Conservation (phyloP, 345 rosid genomes). For the Syzygium grande region DNA sequence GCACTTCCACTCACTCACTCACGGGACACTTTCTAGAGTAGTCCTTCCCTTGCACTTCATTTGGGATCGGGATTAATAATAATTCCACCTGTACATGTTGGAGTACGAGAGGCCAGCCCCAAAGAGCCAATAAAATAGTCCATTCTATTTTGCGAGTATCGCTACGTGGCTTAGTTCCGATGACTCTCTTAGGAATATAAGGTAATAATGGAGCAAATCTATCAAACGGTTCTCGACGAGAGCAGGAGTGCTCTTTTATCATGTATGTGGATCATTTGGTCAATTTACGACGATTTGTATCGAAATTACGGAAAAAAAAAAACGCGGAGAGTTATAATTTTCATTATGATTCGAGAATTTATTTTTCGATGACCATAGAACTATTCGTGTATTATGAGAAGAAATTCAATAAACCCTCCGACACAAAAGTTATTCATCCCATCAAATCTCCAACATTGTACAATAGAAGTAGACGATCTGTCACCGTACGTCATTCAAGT, state of each 20-base stretch:
- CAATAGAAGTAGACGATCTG: no score
- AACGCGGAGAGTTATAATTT: background rate
- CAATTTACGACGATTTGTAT: background rate
- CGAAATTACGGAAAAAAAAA: background rate
- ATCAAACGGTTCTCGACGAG: background rate
- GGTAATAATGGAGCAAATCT: background rate
- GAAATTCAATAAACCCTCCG: background rate
- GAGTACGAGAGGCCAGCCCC: background rate
- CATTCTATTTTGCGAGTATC: background rate
- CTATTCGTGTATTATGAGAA: background rate
- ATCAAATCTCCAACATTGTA: background rate
- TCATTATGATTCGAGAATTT: background rate
- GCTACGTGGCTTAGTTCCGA: background rate
- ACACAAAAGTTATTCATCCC: background rate
- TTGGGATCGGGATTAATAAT: background rate
- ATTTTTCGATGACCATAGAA: background rate
- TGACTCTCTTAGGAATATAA: background rate
- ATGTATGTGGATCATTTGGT: background rate
- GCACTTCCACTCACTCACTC: background rate
- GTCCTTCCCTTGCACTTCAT: background rate
- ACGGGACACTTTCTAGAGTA: background rate
- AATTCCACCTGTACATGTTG: background rate
- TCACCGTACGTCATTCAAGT: no score
- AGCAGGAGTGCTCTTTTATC: background rate
- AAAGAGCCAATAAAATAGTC: background rate